phyloP scores from a whole-genome alignment of 177 flowering plant species.

The Vitis hybrid region DNA sequence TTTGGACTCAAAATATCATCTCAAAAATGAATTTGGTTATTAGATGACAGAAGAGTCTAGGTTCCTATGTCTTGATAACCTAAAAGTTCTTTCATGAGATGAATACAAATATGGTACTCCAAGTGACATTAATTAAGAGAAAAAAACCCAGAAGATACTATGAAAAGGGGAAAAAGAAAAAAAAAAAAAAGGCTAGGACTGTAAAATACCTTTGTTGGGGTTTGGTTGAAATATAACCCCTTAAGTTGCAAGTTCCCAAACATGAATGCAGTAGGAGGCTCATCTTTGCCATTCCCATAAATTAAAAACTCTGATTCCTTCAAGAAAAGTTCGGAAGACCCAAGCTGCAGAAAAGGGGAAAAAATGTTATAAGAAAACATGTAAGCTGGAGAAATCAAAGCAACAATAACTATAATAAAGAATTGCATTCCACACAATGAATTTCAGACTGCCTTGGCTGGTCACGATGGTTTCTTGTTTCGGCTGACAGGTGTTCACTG shows the following conservation, averaged over 20 bases:
- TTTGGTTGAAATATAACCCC: conserved; percentile 87
- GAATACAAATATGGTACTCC: too few relatives aligned
- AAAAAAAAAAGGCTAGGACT: background rate
- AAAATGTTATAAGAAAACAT: conserved; percentile 9
- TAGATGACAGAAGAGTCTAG: too few relatives aligned
- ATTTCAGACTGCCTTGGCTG: background rate
- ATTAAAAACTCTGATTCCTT: conserved; percentile 70
- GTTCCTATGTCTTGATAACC: too few relatives aligned
- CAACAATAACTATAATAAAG: background rate
- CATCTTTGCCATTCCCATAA: conserved; percentile 84
- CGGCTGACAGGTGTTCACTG: background rate
- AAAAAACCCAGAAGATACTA: too few relatives aligned
- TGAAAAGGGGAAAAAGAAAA: background rate
- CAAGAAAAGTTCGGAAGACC: conserved; percentile 76
- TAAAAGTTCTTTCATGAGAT: too few relatives aligned
- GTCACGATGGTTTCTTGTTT: background rate
- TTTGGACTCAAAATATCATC: too few relatives aligned
- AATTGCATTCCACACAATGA: background rate
- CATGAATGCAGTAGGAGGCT: conserved; percentile 88
- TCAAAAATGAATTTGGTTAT: too few relatives aligned
- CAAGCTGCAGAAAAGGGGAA: conserved; percentile 59
- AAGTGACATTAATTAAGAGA: too few relatives aligned
- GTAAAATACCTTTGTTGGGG: conserved; percentile 70
- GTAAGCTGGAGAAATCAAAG: background rate
- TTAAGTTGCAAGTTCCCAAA: conserved; percentile 87